These are phyloP conservation scores for Blakeslea trispora DNA, from an alignment of 371 early-diverging fungal species.

Conservation along the genomic window DNA sequence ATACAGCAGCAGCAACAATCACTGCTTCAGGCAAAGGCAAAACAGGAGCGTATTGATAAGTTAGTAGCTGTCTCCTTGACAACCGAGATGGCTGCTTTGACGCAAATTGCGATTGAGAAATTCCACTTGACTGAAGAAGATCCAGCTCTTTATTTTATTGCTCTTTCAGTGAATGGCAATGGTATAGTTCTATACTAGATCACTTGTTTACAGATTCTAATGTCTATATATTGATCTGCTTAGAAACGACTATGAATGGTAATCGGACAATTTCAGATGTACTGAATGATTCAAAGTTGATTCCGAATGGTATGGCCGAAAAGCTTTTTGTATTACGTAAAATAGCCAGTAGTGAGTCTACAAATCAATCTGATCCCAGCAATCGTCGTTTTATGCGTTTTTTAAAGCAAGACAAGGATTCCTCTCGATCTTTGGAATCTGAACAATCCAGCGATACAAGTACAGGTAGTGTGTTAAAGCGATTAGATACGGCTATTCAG, in stretches of 20 bases:
- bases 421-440: background rate
- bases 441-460: constrained; percentile 5
- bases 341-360: constrained; percentile 3
- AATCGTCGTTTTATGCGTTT: constrained; percentile 14
- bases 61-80: constrained; percentile 38
- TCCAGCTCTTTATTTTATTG: constrained; percentile 12
- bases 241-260: constrained; percentile 19
- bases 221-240: too few species aligned
- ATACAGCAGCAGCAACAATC: constrained; percentile 14
- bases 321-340: constrained; percentile 40
- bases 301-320: constrained; percentile 34
- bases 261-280: constrained; percentile 17
- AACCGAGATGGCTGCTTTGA: constrained; percentile 36
- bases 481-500: constrained; percentile 30
- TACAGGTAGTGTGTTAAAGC: constrained; percentile 26
- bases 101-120: constrained; percentile 43
- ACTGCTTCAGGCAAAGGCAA: constrained; percentile 1
- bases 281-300: constrained; percentile 17
- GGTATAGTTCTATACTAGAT: constrained; percentile 2
- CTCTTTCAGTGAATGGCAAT: constrained; percentile 19
- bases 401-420: constrained; percentile 8
- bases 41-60: constrained; percentile 43
- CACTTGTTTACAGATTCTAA: too few species aligned
- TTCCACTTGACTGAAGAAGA: constrained; percentile 39
- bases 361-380: background rate